These are phyloP conservation scores for Crassisporium funariophilum DNA, from an alignment of 768 basidiomycete species.

Conservation along the genomic window DNA sequence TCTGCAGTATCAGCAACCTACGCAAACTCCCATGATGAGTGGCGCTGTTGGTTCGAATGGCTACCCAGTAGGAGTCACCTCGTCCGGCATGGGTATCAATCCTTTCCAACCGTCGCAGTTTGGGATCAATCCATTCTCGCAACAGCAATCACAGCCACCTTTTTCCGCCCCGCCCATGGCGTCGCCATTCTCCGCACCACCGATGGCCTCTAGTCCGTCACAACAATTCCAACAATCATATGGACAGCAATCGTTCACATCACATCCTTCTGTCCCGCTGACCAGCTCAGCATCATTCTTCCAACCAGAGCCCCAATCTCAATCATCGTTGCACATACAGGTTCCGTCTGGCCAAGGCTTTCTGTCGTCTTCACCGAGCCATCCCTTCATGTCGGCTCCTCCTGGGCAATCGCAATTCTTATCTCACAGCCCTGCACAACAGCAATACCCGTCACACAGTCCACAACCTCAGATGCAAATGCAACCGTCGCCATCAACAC, in stretches of 20 bases:
- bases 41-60: slow-evolving; percentile 19
- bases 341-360: slow-evolving; percentile 22
- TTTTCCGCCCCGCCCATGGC: slow-evolving; percentile 18
- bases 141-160: slow-evolving; percentile 17
- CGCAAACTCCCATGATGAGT: slow-evolving; percentile 6
- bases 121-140: slow-evolving; percentile 30
- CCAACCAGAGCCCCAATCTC: slow-evolving; percentile 29
- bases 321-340: slow-evolving; percentile 15
- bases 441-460: slow-evolving; percentile 37
- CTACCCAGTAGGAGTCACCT: slow-evolving; percentile 17
- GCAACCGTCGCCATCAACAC: slow-evolving; percentile 14
- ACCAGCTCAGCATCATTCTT: slow-evolving; percentile 14
- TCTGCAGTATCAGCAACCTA: slow-evolving; percentile 39
- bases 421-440: slow-evolving; percentile 36
- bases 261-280: slow-evolving; percentile 14
- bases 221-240: slow-evolving; percentile 28
- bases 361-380: slow-evolving; percentile 28
- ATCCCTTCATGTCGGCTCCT: slow-evolving; percentile 31
- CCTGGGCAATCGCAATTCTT: slow-evolving; percentile 30
- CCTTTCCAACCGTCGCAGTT: slow-evolving; percentile 28
- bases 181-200: slow-evolving; percentile 10
- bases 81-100: slow-evolving; percentile 27
- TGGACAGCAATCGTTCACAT: slow-evolving; percentile 19
- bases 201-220: slow-evolving; percentile 23
- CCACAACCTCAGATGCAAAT: slow-evolving; percentile 33